Conservation (phyloP, 1,139 yeast species). For the Zygosaccharomyces pseudobailii region DNA sequence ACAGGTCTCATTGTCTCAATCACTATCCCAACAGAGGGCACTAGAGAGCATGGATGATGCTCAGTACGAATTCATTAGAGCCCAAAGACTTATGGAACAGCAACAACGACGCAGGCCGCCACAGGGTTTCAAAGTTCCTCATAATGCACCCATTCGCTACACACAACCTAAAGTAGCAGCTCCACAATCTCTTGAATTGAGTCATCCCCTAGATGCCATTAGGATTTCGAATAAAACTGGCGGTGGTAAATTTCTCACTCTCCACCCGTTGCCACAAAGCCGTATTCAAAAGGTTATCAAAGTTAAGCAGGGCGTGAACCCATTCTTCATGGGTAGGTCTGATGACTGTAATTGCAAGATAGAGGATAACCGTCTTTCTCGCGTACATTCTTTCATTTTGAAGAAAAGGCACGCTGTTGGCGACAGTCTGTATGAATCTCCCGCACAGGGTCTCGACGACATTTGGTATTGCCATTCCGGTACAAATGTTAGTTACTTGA, state of each 20-base stretch:
- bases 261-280: constrained; percentile 42
- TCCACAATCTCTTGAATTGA: constrained; percentile 13
- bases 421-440: constrained; percentile 55
- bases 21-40: constrained; percentile 62
- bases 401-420: constrained; percentile 57
- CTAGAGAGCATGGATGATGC: constrained; percentile 43
- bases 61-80: constrained; percentile 27
- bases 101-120: constrained; percentile 16
- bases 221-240: constrained; percentile 28
- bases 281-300: constrained; percentile 45
- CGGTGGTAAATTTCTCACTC: constrained; percentile 46
- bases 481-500: constrained; percentile 73
- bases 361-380: constrained; percentile 72
- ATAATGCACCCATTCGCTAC: constrained; percentile 29
- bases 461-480: constrained; percentile 81
- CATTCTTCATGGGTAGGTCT: constrained; percentile 61
- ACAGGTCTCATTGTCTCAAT: constrained; percentile 62
- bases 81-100: constrained; percentile 40
- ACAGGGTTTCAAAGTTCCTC: constrained; percentile 36
- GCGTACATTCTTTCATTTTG: constrained; percentile 69
- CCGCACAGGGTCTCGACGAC: constrained; percentile 63
- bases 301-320: constrained; percentile 58
- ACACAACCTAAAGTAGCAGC: constrained; percentile 27
- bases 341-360: constrained; percentile 56
- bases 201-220: constrained; percentile 8